These are phyloP conservation scores for Phytophthora ramorum DNA, from an alignment of 352 stramenopile genomes.

Conservation along the genomic window DNA sequence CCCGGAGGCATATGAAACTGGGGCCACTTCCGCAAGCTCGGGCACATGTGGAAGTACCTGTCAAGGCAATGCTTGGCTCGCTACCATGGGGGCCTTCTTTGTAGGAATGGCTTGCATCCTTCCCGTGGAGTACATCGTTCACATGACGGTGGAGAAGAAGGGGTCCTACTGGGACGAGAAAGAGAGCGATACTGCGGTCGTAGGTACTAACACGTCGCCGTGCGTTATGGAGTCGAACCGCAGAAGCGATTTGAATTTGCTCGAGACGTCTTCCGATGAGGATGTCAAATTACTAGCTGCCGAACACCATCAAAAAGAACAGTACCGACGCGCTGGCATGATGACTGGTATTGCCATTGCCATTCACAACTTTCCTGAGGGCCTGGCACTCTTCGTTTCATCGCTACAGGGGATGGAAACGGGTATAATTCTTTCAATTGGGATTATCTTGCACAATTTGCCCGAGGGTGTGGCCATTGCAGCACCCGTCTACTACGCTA, in stretches of 20 bases:
- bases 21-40: constrained; percentile 33
- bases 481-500: constrained; percentile 96
- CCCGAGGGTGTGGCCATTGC: constrained; percentile 96
- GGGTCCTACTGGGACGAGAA: constrained; percentile 33
- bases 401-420: constrained; percentile 90
- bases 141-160: constrained; percentile 35
- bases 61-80: constrained; percentile 65
- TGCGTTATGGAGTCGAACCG: constrained; percentile 22
- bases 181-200: constrained; percentile 11
- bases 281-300: constrained; percentile 17
- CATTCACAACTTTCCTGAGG: constrained; percentile 93
- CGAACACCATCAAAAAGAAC: constrained; percentile 36
- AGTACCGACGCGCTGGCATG: constrained; percentile 86
- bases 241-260: constrained; percentile 22
- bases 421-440: constrained; percentile 92
- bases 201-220: constrained; percentile 17
- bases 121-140: constrained; percentile 56
- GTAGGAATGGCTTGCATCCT: constrained; percentile 70
- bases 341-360: constrained; percentile 90
- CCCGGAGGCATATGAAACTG: constrained; percentile 73
- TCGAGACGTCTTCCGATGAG: constrained; percentile 20
- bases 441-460: constrained; percentile 98
- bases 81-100: constrained; percentile 61
- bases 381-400: constrained; percentile 95
- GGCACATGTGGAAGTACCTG: constrained; percentile 71